These are phyloP conservation scores for Neurospora discreta DNA, from an alignment of 495 filamentous ascomycete genomes.

Conservation along the genomic window DNA sequence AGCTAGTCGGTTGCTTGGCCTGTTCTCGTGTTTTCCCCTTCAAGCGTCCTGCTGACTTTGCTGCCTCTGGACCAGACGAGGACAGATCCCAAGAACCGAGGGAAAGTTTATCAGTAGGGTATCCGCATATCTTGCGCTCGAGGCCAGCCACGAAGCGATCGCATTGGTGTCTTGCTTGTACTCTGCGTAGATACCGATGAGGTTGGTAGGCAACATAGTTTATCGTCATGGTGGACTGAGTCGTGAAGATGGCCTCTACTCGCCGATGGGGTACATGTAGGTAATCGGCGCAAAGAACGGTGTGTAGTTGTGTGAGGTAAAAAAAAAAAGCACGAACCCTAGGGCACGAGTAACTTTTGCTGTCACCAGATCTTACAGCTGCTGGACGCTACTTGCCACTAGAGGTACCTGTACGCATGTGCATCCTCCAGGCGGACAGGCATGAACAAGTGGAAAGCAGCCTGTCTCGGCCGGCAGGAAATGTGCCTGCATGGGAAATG, in stretches of 20 bases:
- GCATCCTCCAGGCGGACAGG: neutral
- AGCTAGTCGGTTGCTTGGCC: slow-evolving; percentile 7
- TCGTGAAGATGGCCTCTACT: neutral
- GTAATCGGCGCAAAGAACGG: neutral
- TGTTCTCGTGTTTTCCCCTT: slow-evolving; percentile 22
- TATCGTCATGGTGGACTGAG: neutral
- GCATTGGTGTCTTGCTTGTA: slow-evolving; percentile 40
- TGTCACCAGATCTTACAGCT: neutral
- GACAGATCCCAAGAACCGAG: neutral
- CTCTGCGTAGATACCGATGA: slow-evolving; percentile 31
- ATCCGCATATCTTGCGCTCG: slow-evolving; percentile 32
- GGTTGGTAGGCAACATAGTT: neutral
- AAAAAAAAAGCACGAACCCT: neutral
- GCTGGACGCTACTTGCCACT: neutral
- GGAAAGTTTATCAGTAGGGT: slow-evolving; percentile 6
- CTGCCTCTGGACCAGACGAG: neutral
- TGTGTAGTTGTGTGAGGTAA: neutral
- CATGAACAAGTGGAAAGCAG: neutral
- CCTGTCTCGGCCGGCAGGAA: neutral
- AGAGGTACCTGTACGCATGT: neutral
- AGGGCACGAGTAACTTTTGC: neutral
- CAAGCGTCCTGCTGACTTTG: slow-evolving; percentile 5
- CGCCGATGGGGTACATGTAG: no score
- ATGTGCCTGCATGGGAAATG: neutral
- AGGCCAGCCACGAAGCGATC: slow-evolving; percentile 40